Evolutionary conservation across 495 filamentous ascomycete genomes (phyloP).

Genomic region (Alectoria sarmentosa): DNA sequence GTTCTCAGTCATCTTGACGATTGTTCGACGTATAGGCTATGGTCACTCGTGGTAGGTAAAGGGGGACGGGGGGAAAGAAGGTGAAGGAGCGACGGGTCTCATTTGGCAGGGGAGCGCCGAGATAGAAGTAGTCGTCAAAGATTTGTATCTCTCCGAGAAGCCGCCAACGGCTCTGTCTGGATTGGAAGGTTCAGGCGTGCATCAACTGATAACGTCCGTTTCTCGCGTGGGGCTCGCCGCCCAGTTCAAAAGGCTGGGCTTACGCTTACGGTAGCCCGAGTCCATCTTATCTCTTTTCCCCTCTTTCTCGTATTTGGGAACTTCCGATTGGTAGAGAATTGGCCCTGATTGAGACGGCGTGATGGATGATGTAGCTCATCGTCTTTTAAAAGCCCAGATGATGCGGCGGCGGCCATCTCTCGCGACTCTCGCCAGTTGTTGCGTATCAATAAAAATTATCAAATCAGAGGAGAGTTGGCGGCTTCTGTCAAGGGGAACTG

Average conservation of each 20-base stretch:
- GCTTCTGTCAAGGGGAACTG: too few species aligned
- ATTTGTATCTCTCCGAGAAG: background rate
- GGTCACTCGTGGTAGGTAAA: background rate
- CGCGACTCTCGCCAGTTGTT: background rate
- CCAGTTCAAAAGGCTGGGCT: background rate
- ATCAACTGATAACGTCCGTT: background rate
- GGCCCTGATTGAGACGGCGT: background rate
- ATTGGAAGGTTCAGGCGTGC: background rate
- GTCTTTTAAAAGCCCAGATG: background rate
- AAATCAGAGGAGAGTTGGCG: background rate
- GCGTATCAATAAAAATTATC: background rate
- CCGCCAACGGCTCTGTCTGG: background rate
- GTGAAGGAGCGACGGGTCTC: background rate
- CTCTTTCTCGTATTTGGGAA: constrained; percentile 5
- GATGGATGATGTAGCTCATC: background rate
- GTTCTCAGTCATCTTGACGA: background rate
- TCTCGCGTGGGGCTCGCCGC: background rate
- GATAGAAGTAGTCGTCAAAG: constrained; percentile 11
- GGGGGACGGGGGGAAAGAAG: too few species aligned
- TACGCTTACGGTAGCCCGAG: background rate
- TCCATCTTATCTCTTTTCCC: constrained; percentile 14
- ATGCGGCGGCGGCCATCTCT: background rate
- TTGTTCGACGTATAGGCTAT: background rate
- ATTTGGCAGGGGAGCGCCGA: background rate
- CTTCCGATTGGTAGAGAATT: constrained; percentile 6